Base-by-base conservation (phyloP, 768 basidiomycete species). In the Trametes gibbosa region DNA sequence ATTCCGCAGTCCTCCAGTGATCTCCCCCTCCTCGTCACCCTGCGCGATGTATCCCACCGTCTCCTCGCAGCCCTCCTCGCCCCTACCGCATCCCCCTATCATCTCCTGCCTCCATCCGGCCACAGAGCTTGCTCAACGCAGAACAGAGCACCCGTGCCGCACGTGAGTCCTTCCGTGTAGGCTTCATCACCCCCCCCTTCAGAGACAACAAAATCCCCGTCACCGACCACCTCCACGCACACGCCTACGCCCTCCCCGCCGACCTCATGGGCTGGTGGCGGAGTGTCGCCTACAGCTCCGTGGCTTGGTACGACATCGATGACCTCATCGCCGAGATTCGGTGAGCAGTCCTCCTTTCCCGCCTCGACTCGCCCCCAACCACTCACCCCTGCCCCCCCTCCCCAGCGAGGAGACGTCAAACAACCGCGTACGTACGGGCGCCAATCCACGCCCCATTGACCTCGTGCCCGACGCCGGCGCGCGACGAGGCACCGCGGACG, bases 281-380 rank as follows among this genome's bases (percentile, higher is more conserved):
- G 66, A 77, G 79, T 35, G 71, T 89, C 19, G 86, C 83, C 8
- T 90, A 85, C 70, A 78, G 84, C 10, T 76, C 84, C 7, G 58
- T 90, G 37, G 87, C 85, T 1, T 90, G 89, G 88, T 90, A 90
- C 69, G 74, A 80, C 37, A 80, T 90, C 49, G 87, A 90, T 59
- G 89, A 90, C 72, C 75, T 91, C 47, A 87, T 91, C 66, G 89
- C 89, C 19, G 89, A 91, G 70, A 91, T 91, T 65, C 78, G 90
- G 90, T 90, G 64, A 47, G 79, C 71, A 32, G n/a, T n/a, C n/a
- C n/a, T 34, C 50, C 57, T 27, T 48, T 46, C 34, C 21, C 32
- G 43, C 46, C 32, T 45, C 3, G 13, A 37, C 16, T 24, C 34
- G n/a, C 34, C 23, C 50, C 56, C 40, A 35, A 54, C 58, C 34